A percentile compares a stretch with the other conserved stretches of the same genome.
phyloP scores from a whole-genome alignment of 345 rosid species.

The Pistacia atlantica region DNA sequence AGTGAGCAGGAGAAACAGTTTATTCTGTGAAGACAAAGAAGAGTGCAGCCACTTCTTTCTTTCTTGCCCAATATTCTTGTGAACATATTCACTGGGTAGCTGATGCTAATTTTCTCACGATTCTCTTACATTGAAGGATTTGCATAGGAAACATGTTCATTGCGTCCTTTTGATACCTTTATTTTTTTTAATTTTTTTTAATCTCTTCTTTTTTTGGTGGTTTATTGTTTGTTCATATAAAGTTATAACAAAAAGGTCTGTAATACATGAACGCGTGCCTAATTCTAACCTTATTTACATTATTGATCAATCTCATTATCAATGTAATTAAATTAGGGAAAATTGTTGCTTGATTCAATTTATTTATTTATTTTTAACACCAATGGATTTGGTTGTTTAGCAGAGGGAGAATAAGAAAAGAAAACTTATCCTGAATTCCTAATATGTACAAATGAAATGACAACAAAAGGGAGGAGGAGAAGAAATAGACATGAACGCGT shows the following conservation, averaged over 20 bases:
- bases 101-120: constrained; percentile 7
- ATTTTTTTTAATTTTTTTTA: not conserved
- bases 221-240: not conserved
- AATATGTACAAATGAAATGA: no score
- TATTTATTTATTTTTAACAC: no score
- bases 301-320: not conserved
- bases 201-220: no score
- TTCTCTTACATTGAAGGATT: constrained; percentile 11
- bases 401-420: no score
- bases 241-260: not conserved
- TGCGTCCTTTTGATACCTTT: not conserved
- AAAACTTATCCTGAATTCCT: no score
- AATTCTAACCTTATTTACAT: not conserved
- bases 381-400: no score
- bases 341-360: no score
- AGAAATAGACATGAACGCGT: no score
- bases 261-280: not conserved
- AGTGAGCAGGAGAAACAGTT: not conserved
- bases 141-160: not conserved
- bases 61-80: not conserved
- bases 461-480: no score
- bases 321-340: no score
- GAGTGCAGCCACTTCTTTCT: not conserved
- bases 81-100: constrained; percentile 23
- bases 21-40: not conserved